Base-by-base conservation (phyloP, 2,329 filamentous ascomycete genomes). In the Clarireedia monteithiana region DNA sequence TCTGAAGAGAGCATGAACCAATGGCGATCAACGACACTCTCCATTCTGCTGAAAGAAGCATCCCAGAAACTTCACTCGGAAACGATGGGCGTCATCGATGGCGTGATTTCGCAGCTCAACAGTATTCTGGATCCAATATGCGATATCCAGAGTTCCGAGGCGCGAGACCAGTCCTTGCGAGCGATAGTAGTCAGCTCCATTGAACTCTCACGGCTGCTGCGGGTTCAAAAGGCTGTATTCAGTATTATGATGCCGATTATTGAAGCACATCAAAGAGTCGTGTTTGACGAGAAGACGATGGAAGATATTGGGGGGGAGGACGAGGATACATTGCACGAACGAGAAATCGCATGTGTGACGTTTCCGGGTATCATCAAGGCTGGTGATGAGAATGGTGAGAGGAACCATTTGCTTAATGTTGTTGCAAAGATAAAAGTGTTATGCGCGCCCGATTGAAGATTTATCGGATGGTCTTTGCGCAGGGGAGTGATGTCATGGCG, bases 361-460 rank as follows among this genome's bases (percentile, higher is more conserved):
- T 87, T 85, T 55, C 84, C 84, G 1, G 80, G 80, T 6, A 75
- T 88, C 23, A 73, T 83, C 56, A 88, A 88, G 71, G 72, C 75
- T 23, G 84, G 84, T 5, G 82, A 86, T 67, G 83, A 85, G 70
- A 80, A 77, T 59, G 84, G 84, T 24, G 76, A 78, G 40, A 78
- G 83, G 59, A 69, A 79, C 63, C 78, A 85, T 64, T 78, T 81
- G 59, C 74, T 76, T 44, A 87, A 86, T 65, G 75, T 86, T 47
- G 80, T 88, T 60, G 73, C 78, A 57, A 87, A 85, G 70, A 81
- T 83, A n/a, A 79, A 78, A 62, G 84, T 88, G 5, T 69, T 86
- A 48, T 86, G 83, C 55, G 62, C 62, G 34, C 63, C 66, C 34
- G 66, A 68, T 53, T 68, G 62, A 39, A 38, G 20, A 39, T 10